Evolutionary conservation across 2,329 filamentous ascomycete species (phyloP), one percentile per base, ranked within the genome.

Genomic region (Colletotrichum ledebouriae): DNA sequence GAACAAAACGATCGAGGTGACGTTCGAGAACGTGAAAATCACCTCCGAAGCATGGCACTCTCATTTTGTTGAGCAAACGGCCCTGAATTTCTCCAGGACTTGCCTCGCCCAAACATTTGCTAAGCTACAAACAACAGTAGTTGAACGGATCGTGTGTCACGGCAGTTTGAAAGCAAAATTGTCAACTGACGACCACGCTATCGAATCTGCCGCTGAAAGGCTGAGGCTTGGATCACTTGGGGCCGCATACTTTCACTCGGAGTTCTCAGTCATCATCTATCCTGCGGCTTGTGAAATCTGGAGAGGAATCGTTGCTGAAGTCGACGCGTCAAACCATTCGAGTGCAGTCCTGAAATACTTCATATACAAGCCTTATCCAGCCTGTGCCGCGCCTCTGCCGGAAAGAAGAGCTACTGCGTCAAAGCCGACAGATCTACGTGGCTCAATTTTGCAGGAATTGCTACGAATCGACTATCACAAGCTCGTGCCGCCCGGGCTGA

Each of bases 181-280:
- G 17, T 12, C 42, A 3, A 33, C 15, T 3, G 49, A 66, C 15
- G 62, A 71, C 1, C 20, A 57, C 4, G 53, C 46, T 9, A 22
- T 84, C 12, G 71, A 72, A 3, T 72, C 59, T 11, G 71, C 81
- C 22, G 75, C 78, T 5, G 73, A 77, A 20, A 75, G 78, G 49
- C 76, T 86, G 3, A 73, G 71, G 25, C 53, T 77, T 3, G 77
- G 76, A 9, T 76, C 77, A 7, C 73, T 80, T 3, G 83, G 79
- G 1, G 70, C 83, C 1, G 72, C 81, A 10, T 78, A 75, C 41
- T 71, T 78, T 20, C 60, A 71, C 15, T 69, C 74, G 4, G 67
- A 75, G 11, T 79, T 75, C 37, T 80, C 77, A 58, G 69, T 86
- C 17, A 57, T 86, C 4, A 47, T 85, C 0, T 81, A 81, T 57